Evolutionary conservation across 2,329 filamentous ascomycete species (phyloP), one percentile per base, ranked within the genome.

Genomic region (Venturia carpophila): DNA sequence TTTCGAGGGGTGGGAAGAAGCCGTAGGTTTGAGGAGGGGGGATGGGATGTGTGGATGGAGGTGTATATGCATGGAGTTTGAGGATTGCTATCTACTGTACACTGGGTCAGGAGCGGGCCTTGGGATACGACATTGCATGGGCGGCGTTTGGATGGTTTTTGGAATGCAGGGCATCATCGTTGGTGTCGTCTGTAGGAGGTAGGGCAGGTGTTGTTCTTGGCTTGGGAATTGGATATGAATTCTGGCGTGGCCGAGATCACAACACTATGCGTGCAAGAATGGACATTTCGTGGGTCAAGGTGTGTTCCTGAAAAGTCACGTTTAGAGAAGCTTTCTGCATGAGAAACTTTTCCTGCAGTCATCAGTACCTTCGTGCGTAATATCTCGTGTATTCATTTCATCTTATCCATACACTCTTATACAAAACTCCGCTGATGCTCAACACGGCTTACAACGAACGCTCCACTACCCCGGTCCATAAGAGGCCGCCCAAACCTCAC

Each of bases 401-500:
- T 58, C 6, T 37, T 58, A 58, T 37, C 30, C 13, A 37, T 11
- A 58, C 52, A 58, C 3, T 10, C 15, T 19, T 39, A n/a, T 58
- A 37, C 52, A 58, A 10, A 37, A 34, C 17, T 10, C 27, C 3
- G 10, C 15, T 30, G 4, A 19, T 13, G 11, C 17, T 17, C 30
- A 9, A 58, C 10, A 17, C 52, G 15, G 13, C 27, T 15, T 1
- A 37, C 27, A 52, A 15, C 21, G 39, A 27, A 27, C 47, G 21
- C 21, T 52, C 9, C 39, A 43, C 39, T 39, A 17, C 1, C 0
- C 1, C 13, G n/a, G 9, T 37, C 70, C 62, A 75, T 71, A 15
- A 52, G 19, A 21, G 21, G 3, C 21, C 45, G 9, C 47, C 5
- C 21, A 2, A 21, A 30, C 71, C 75, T 64, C 73, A 74, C 61